Evolutionary conservation across 2,329 filamentous ascomycete genomes (phyloP), one percentile per base, ranked within the genome.

Genomic region (Samsoniella hepiali): DNA sequence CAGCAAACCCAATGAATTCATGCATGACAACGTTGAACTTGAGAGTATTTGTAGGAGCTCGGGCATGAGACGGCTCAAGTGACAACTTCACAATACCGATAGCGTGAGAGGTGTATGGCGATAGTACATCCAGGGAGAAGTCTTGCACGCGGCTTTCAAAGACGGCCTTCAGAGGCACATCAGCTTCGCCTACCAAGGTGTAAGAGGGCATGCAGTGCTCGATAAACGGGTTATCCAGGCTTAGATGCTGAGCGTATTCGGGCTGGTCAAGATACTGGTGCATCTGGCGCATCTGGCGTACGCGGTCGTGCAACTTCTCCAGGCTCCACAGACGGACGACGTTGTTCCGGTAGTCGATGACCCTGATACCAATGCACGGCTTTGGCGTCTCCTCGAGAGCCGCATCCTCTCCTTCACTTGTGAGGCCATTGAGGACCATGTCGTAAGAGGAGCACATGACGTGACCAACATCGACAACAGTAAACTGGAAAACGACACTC

Each of bases 11-110:
- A 42, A 95, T 79, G 78, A 99, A 86, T 72, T 98, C 93, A 72
- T 96, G 93, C 91, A 99, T 97, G 38, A 98, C 93, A 5, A 98
- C 93, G 71, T 98, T 99, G 79, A 99, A 99, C 74, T 98, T 99
- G 64, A 98, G 80, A 2, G 91, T 97, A 64, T 91, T 95, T 13
- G 91, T 91, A 15, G 95, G 95, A 4, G 93, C 94, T 70, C 96
- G 89, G 2, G 94, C 93, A 55, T 92, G 94, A 0, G 94, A 98
- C 15, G 95, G 95, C 72, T 99, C 95, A 7, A 99, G 79, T 0
- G 94, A 94, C 44, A 99, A 80, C 71, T 93, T 91, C 68, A 99
- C 86, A 62, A 97, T 94, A 51, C 94, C 95, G 65, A 98, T 87
- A 9, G 92, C 91, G 69, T 93, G 93, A 32, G 89, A 91, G 0